Evolutionary conservation across 1,284 basidiomycete genomes (phyloP), one percentile per base, ranked within the genome.

Genomic region (Mycena citricolor): DNA sequence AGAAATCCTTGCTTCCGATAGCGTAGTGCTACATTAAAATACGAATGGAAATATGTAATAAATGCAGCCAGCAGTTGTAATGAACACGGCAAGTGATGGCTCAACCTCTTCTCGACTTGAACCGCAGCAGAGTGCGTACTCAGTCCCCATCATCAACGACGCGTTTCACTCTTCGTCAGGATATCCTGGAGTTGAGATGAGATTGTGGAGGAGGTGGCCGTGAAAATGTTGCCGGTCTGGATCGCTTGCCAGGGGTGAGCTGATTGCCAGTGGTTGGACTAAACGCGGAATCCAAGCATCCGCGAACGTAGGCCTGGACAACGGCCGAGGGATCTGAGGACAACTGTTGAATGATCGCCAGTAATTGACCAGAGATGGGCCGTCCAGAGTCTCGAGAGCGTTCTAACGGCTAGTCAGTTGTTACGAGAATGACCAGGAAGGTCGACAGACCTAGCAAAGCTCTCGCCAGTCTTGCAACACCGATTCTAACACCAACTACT

Each of bases 401-500:
- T 39, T 51, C 55, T 32, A 56, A 61, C 49, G 21, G 28, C 34
- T 35, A 14, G 46, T 23, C 29, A 51, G 50, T 29, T 54, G 32
- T 35, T 20, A 23, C 19, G 34, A 39, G 35, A 33, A 32, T 22
- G 32, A 41, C 43, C 25, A 17, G 10, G 8, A 16, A 12, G 8
- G 20, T 29, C 28, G 25, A 43, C 49, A 29, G 37, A 52, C 51
- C 51, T 40, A 40, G 49, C 40, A 44, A 43, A 41, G 44, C 32
- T 39, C 77, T 76, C 16, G 82, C 66, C 23, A 89, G 71, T 32
- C 89, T 78, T 11, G 93, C 85, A 2, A 94, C 74, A 6, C 82
- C 86, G 46, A 97, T 90, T 31, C 93, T 79, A 34, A 98, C 92
- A 56, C 94, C 93, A 37, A 91, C 72, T 19, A 97, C 81, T n/a